These are phyloP conservation scores for Cairneyella variabilis DNA, from an alignment of 495 filamentous ascomycete genomes.

Conservation along the genomic window DNA sequence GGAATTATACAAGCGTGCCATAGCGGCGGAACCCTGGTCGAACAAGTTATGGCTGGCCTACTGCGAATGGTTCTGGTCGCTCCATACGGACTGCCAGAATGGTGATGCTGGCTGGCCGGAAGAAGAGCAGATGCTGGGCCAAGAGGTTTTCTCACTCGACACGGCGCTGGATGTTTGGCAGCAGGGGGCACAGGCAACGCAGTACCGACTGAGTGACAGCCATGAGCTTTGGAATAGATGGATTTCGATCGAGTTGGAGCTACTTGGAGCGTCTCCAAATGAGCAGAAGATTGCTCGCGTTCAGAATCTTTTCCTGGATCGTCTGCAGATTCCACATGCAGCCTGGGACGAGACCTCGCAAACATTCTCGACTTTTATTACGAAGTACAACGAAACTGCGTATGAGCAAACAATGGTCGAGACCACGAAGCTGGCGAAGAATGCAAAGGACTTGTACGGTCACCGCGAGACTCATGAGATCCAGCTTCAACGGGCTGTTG, in stretches of 20 bases:
- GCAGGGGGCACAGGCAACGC: constrained; percentile 70
- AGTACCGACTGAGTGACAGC: constrained; percentile 80
- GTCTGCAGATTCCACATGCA: constrained; percentile 75
- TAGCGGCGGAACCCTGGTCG: constrained; percentile 78
- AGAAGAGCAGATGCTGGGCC: constrained; percentile 70
- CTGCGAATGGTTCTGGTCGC: constrained; percentile 77
- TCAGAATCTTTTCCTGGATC: constrained; percentile 63
- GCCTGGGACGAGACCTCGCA: constrained; percentile 84
- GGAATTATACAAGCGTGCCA: constrained; percentile 76
- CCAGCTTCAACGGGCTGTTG: constrained; percentile 54
- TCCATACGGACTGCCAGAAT: constrained; percentile 63
- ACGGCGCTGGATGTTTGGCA: constrained; percentile 75
- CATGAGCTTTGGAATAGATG: constrained; percentile 84
- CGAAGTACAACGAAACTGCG: constrained; percentile 64
- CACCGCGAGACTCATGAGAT: constrained; percentile 70
- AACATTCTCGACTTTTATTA: constrained; percentile 75
- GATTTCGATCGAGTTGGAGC: constrained; percentile 57
- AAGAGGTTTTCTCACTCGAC: constrained; percentile 76
- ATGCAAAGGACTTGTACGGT: constrained; percentile 64
- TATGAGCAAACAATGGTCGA: constrained; percentile 81
- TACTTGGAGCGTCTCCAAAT: constrained; percentile 49
- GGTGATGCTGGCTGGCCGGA: constrained; percentile 61
- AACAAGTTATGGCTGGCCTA: constrained; percentile 84
- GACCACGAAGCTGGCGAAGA: constrained; percentile 58
- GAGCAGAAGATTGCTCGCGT: constrained; percentile 60